Evolutionary conservation across 306 rosid genomes (phyloP), one percentile per base, ranked within the genome.

Genomic region (Malus sieversii): DNA sequence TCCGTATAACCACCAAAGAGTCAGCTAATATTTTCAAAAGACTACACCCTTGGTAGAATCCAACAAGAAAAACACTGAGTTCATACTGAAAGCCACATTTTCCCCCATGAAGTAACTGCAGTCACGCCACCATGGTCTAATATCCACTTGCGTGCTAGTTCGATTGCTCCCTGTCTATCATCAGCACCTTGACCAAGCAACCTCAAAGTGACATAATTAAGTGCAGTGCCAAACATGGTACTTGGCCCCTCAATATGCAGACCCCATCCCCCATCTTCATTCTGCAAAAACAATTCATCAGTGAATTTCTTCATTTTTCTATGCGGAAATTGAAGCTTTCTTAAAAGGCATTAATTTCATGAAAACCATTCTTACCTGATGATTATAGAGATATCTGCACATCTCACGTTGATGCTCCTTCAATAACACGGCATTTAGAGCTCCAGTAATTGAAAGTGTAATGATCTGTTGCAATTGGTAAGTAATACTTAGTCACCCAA

Each of bases 211-310:
- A 76, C 78, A 76, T 81, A 76, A 71, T 57, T 76, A 52, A 76
- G 69, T 53, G 61, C 81, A 71, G 81, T 63, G 30, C 84, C 84
- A 20, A 81, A 81, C 84, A 81, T 76, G 64, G 84, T 81, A 79
- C 84, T 81, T 58, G 84, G 84, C 45, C 81, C 84, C 22, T 81
- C 84, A 66, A 81, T 81, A 76, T 81, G 84, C 27, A 81, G 79
- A 81, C 85, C 85, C 85, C 85, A 82, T 30, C 82, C 85, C 53
- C 85, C 85, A 69, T 82, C 85, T 78, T 64, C 46, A 78, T 82
- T 82, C 85, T 82, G 82, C 70, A 68, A 6, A 61, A 38, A 57
- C 57, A 29, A 66, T 25, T 30, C 35, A 68, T 53, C 42, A 62
- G 60, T 60, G 40, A 25, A 33, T 51, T 25, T 32, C 27, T 66